Conservation (phyloP, 192 early-diverging fungal species). For the Pilaira anomala region DNA sequence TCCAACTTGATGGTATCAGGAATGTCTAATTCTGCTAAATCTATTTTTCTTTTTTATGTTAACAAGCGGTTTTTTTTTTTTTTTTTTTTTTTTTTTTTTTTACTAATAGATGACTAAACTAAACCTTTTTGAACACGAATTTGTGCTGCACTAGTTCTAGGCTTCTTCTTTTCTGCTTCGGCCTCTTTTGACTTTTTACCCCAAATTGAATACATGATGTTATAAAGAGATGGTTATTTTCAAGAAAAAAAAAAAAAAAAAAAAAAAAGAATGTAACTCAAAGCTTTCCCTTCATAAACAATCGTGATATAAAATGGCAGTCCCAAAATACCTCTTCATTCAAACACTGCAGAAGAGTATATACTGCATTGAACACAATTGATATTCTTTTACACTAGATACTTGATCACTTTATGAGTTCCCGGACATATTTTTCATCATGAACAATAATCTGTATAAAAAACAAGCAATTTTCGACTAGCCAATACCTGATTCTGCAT, state of each 20-base stretch:
- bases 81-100: not conserved
- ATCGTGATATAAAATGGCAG: too few relatives aligned
- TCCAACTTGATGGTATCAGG: slow-evolving; percentile 71
- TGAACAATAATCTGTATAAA: too few relatives aligned
- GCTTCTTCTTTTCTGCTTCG: slow-evolving; percentile 68
- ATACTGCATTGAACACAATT: too few relatives aligned
- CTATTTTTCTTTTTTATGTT: slow-evolving; percentile 39
- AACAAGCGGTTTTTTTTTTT: not conserved
- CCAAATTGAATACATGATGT: slow-evolving; percentile 85
- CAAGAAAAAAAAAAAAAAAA: not conserved
- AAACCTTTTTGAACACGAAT: slow-evolving; percentile 90
- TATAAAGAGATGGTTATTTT: not conserved
- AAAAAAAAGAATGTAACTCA: not conserved
- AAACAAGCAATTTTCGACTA: too few relatives aligned
- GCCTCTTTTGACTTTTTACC: slow-evolving; percentile 77
- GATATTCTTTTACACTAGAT: too few relatives aligned
- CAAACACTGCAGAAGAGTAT: too few relatives aligned
- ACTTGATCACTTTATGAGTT: too few relatives aligned
- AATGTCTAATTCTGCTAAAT: slow-evolving; percentile 79
- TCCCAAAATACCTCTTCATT: too few relatives aligned
- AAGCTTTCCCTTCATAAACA: too few relatives aligned
- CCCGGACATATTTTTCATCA: too few relatives aligned
- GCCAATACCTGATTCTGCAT: too few relatives aligned
- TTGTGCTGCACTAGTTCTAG: slow-evolving; percentile 80
- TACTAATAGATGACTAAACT: not conserved